Base-by-base conservation (phyloP, 2,329 filamentous ascomycete species). In the Cytospora piceae region DNA sequence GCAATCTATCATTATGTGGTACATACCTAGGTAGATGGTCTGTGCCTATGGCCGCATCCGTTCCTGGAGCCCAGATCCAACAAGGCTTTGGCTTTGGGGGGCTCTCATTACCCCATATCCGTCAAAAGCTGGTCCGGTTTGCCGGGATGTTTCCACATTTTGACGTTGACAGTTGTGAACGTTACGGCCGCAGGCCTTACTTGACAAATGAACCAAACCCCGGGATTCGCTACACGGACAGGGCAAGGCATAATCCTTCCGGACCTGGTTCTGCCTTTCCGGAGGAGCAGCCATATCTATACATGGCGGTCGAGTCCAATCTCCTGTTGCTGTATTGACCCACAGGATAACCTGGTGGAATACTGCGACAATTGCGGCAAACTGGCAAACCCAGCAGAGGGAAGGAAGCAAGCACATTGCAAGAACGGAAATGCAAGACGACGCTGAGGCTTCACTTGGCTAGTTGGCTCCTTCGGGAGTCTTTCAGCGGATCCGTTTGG, bases 401-500 rank as follows among this genome's bases (percentile, higher is more conserved):
- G 6, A 46, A 11, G 42, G 42, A 46, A 22, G 42, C 42, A 29
- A 29, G 27, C 27, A 7, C 17, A 20, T 42, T 8, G 17, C 39
- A 42, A 15, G 39, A 42, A 17, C 15, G n/a, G 39, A 46, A 46
- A 46, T n/a, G 20, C 42, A n/a, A 8, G 20, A 46, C 42, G 6
- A 22, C 8, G 7, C n/a, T 22, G 6, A 46, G 20, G 42, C 2
- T 22, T 22, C 8, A 46, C 8, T 46, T 22, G 37, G 37, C 37
- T 39, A 15, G 14, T 31, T 15, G 31, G 15, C 51, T 20, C 49
- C 22, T 42, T 17, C 22, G 49, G 46, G 15, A 22, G 6, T n/a
- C 24, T n/a, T 27, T 31, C 53, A 49, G 58, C 31, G 29, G 32
- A 31, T 39, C 32, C 49, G n/a, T 53, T n/a, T 42, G 24, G 58